Percentiles rank a stretch among this genome's conserved stretches.
Evolutionary conservation across 2,329 filamentous ascomycete genomes (phyloP).

Genomic region (Epichloe gansuensis): DNA sequence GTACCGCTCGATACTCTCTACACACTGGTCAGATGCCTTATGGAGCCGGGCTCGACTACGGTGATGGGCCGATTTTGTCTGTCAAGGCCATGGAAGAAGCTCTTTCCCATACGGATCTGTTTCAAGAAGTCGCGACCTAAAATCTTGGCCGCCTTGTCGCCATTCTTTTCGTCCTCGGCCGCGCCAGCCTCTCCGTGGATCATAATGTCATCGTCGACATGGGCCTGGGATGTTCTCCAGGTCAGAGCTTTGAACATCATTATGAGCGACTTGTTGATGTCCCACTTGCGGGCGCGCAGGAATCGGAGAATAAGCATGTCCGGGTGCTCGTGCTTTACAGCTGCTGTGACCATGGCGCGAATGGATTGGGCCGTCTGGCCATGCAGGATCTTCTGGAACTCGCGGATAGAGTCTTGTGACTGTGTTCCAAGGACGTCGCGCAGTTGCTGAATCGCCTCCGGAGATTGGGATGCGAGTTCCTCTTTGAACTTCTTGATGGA

Average conservation of each 20-base stretch:
- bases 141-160: neutral
- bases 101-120: slow-evolving; percentile 27
- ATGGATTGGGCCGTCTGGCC: slow-evolving; percentile 1
- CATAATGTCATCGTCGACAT: slow-evolving; percentile 21
- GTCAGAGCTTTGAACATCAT: slow-evolving; percentile 26
- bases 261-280: slow-evolving; percentile 25
- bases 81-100: slow-evolving; percentile 25
- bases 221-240: slow-evolving; percentile 22
- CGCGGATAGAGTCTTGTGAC: neutral
- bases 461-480: neutral
- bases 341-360: slow-evolving; percentile 10
- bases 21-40: slow-evolving; percentile 18
- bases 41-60: slow-evolving; percentile 24
- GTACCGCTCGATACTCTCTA: slow-evolving; percentile 24
- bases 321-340: slow-evolving; percentile 19
- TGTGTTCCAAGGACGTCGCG: neutral
- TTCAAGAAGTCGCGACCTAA: slow-evolving; percentile 16
- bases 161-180: slow-evolving; percentile 18
- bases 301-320: slow-evolving; percentile 27
- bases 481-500: slow-evolving; percentile 2
- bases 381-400: slow-evolving; percentile 1
- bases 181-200: slow-evolving; percentile 21
- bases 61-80: slow-evolving; percentile 22
- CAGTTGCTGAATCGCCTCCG: slow-evolving; percentile 2
- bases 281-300: slow-evolving; percentile 27